Conservation (phyloP, 2,329 filamentous ascomycete genomes). For the Hymenoscyphus fraxineus region DNA sequence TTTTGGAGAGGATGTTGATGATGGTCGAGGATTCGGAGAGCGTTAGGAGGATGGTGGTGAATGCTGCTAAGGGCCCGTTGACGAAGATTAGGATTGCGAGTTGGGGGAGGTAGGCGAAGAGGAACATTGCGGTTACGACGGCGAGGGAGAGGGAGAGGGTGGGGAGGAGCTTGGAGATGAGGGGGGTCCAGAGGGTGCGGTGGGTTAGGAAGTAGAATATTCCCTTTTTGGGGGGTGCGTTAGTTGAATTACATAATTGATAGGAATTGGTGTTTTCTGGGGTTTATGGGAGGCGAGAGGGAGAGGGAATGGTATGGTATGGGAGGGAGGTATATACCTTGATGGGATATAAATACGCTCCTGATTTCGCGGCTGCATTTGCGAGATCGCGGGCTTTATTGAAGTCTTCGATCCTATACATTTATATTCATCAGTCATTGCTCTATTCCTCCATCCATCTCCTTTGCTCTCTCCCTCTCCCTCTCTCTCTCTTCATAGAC, state of each 20-base stretch:
- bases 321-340: constrained; percentile 44
- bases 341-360: constrained; percentile 82
- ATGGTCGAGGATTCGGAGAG: constrained; percentile 59
- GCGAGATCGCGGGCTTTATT: constrained; percentile 61
- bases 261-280: too few relatives aligned
- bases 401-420: constrained; percentile 63
- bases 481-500: too few relatives aligned
- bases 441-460: too few relatives aligned
- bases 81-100: constrained; percentile 78
- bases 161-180: constrained; percentile 51
- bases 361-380: constrained; percentile 67
- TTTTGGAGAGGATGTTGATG: constrained; percentile 56
- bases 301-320: not conserved
- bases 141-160: constrained; percentile 67
- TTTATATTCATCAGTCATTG: too few relatives aligned
- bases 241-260: not conserved
- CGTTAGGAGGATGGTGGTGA: constrained; percentile 67
- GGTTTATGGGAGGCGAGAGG: not conserved
- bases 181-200: constrained; percentile 55
- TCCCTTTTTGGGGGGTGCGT: constrained; percentile 42
- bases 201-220: constrained; percentile 58
- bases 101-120: constrained; percentile 83
- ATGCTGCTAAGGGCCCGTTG: constrained; percentile 75
- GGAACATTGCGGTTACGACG: constrained; percentile 78
- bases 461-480: too few relatives aligned